Percentiles rank a stretch among this genome's conserved stretches.
Evolutionary conservation across 306 rosid genomes (phyloP).

Genomic region (Dryas alaskensis): DNA sequence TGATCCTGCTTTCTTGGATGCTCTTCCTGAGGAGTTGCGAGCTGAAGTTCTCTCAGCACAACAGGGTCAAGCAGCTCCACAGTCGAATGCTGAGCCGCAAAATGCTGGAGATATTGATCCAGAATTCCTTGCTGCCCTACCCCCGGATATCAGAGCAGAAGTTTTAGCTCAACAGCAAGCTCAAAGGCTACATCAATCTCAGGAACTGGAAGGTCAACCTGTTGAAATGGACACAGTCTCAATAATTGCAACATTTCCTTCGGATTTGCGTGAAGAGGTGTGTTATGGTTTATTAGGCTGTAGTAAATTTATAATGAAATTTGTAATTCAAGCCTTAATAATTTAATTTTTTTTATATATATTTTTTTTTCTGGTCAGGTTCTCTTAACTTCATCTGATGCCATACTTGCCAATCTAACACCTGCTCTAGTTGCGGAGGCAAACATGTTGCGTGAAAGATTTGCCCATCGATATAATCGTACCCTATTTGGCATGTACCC

Average conservation of each 20-base stretch:
- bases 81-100: constrained; percentile 67
- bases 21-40: constrained; percentile 96
- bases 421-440: constrained; percentile 99
- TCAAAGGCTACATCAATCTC: constrained; percentile 87
- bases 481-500: constrained; percentile 90
- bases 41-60: constrained; percentile 96
- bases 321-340: neutral
- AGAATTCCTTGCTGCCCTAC: constrained; percentile 99
- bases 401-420: constrained; percentile 87
- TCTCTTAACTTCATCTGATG: constrained; percentile 94
- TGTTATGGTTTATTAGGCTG: constrained; percentile 8
- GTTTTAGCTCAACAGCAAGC: constrained; percentile 98
- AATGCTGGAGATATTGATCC: constrained; percentile 89
- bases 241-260: constrained; percentile 95
- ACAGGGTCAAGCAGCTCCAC: constrained; percentile 81
- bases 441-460: constrained; percentile 89
- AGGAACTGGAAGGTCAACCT: constrained; percentile 97
- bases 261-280: constrained; percentile 96
- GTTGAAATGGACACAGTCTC: constrained; percentile 99
- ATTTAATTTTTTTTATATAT: neutral
- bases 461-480: constrained; percentile 90
- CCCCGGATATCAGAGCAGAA: constrained; percentile 94
- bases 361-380: constrained; percentile 46
- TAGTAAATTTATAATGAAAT: neutral
- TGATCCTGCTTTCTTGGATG: constrained; percentile 95